Evolutionary conservation across 805 yeast species (phyloP).

Genomic region (Naumovozyma dairenensis): DNA sequence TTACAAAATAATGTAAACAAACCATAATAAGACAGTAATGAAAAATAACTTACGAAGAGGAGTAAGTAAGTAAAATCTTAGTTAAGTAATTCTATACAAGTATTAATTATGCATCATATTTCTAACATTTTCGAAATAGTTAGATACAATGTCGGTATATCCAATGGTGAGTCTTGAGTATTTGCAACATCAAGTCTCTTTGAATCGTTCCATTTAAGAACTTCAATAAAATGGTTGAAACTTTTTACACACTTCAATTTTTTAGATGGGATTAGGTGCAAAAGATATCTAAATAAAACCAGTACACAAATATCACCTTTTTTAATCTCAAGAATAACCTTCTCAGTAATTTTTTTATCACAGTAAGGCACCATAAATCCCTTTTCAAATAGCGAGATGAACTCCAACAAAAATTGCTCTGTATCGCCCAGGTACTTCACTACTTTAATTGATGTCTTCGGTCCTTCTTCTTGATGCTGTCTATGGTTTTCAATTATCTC

Average conservation of each 20-base stretch:
- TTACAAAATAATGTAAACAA: too few relatives aligned
- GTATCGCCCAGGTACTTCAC: neutral
- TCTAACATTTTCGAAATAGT: neutral
- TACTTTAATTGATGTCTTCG: neutral
- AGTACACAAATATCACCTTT: constrained; percentile 6
- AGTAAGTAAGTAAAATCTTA: too few relatives aligned
- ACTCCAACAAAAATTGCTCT: neutral
- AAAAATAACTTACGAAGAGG: too few relatives aligned
- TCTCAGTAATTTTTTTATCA: constrained; percentile 5
- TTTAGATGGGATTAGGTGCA: neutral
- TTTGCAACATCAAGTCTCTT: neutral
- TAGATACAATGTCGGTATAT: neutral
- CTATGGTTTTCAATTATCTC: constrained; percentile 4
- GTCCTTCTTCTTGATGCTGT: too few relatives aligned
- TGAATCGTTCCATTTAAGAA: neutral
- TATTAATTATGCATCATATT: too few relatives aligned
- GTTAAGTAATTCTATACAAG: too few relatives aligned
- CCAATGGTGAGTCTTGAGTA: neutral
- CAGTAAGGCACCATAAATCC: constrained; percentile 1
- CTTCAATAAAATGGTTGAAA: neutral
- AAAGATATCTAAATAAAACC: constrained; percentile 5
- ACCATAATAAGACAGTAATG: too few relatives aligned
- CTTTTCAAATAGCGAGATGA: neutral
- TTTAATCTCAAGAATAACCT: constrained; percentile 1
- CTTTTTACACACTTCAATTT: neutral